phyloP scores from a whole-genome alignment of 805 yeast genomes.

The Zygotorulaspora danielsina region DNA sequence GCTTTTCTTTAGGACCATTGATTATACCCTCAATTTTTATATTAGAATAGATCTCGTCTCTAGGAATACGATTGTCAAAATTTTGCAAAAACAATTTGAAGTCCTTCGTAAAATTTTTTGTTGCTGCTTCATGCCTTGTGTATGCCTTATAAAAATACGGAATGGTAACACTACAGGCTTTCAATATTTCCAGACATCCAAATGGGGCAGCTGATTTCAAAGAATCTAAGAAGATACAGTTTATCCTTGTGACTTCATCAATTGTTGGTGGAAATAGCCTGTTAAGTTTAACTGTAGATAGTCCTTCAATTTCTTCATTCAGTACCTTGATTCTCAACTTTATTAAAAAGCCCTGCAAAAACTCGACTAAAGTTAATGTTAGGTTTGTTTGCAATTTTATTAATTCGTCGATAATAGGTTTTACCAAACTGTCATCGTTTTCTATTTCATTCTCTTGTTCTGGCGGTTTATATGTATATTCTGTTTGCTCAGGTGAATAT shows the following conservation, averaged over 20 bases:
- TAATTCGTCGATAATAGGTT: slow-evolving; percentile 61
- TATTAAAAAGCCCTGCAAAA: slow-evolving; percentile 72
- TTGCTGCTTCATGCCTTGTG: slow-evolving; percentile 91
- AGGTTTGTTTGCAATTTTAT: slow-evolving; percentile 67
- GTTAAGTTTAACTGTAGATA: slow-evolving; percentile 65
- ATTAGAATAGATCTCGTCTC: slow-evolving; percentile 40
- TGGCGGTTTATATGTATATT: slow-evolving; percentile 64
- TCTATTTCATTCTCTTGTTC: slow-evolving; percentile 15
- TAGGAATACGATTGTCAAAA: slow-evolving; percentile 27
- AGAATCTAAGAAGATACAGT: slow-evolving; percentile 77
- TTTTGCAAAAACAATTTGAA: slow-evolving; percentile 43
- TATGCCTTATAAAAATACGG: slow-evolving; percentile 92
- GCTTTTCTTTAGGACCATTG: slow-evolving; percentile 60
- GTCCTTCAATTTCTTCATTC: slow-evolving; percentile 46
- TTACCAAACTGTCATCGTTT: slow-evolving; percentile 34
- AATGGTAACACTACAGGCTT: slow-evolving; percentile 74
- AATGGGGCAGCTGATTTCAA: slow-evolving; percentile 58
- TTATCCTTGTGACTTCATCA: slow-evolving; percentile 87
- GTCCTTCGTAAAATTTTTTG: slow-evolving; percentile 54
- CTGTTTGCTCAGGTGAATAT: slow-evolving; percentile 87
- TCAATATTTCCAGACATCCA: slow-evolving; percentile 73
- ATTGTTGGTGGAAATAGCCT: slow-evolving; percentile 89
- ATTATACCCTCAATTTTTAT: slow-evolving; percentile 58
- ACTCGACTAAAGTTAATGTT: slow-evolving; percentile 65
- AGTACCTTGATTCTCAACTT: slow-evolving; percentile 71